Conservation (phyloP, 305 asterid species). For the Fraxinus sp. region DNA sequence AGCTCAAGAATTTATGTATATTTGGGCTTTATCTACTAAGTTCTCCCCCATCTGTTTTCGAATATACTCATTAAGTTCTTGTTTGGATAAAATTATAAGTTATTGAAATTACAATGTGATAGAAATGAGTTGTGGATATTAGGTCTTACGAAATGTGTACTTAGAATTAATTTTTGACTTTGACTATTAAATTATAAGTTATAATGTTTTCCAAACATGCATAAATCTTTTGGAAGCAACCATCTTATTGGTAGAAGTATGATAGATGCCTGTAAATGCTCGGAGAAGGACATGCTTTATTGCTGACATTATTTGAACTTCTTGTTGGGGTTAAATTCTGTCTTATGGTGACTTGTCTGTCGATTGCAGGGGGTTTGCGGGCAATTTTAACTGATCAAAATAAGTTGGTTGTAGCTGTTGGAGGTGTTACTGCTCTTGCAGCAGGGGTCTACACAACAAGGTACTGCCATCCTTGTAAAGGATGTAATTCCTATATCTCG, state of each 20-base stretch:
- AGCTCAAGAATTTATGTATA: not conserved
- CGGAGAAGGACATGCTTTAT: not conserved
- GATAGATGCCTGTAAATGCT: not conserved
- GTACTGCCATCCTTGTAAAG: conserved; percentile 34
- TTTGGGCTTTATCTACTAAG: not conserved
- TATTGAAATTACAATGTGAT: not conserved
- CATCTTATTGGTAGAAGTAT: not conserved
- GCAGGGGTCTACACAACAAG: conserved; percentile 96
- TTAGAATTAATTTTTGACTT: too few relatives aligned
- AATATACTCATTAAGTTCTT: not conserved
- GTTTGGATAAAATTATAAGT: not conserved
- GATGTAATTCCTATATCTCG: conserved; percentile 5
- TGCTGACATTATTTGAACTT: not conserved
- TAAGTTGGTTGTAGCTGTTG: conserved; percentile 91
- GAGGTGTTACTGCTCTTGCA: conserved; percentile 96
- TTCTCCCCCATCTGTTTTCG: not conserved
- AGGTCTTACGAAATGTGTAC: too few relatives aligned
- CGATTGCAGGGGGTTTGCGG: conserved; percentile 67
- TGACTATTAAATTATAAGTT: too few relatives aligned
- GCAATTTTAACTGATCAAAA: conserved; percentile 88
- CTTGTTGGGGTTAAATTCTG: not conserved
- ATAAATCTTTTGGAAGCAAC: not conserved
- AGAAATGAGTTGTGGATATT: too few relatives aligned
- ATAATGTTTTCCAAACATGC: not conserved
- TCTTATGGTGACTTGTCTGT: not conserved